These are phyloP conservation scores for Pascua guehoae DNA, from an alignment of 1,284 basidiomycete genomes.

Conservation along the genomic window DNA sequence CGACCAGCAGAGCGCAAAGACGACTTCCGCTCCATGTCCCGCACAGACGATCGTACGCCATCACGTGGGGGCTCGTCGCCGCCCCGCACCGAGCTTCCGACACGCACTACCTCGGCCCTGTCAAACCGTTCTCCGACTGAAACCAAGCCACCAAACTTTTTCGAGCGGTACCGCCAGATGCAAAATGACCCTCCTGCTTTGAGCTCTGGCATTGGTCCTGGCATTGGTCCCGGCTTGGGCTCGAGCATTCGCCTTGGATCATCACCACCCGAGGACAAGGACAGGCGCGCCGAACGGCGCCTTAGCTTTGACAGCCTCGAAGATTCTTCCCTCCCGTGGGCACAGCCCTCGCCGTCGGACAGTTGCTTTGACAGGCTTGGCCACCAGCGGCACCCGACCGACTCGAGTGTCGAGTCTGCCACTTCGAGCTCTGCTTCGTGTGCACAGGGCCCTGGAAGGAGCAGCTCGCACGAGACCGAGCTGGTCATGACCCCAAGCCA, in stretches of 20 bases:
- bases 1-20: neutral
- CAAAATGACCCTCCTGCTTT: too few species aligned
- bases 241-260: too few species aligned
- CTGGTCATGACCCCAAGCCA: slow-evolving; percentile 45
- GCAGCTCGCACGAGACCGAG: slow-evolving; percentile 29
- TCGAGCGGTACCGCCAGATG: slow-evolving; percentile 55
- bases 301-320: neutral
- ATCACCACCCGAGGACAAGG: too few species aligned
- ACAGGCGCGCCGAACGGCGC: neutral
- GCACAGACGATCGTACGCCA: neutral
- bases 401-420: slow-evolving; percentile 37
- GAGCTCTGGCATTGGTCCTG: too few species aligned
- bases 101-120: slow-evolving; percentile 10
- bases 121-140: slow-evolving; percentile 7
- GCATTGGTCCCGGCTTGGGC: too few species aligned
- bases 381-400: slow-evolving; percentile 30
- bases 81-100: slow-evolving; percentile 1
- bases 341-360: slow-evolving; percentile 4
- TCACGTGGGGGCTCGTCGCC: neutral
- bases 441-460: slow-evolving; percentile 9
- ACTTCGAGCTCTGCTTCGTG: slow-evolving; percentile 24
- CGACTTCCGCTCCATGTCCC: slow-evolving; percentile 1
- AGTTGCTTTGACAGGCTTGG: slow-evolving; percentile 5
- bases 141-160: slow-evolving; percentile 44
- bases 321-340: slow-evolving; percentile 4